These are phyloP conservation scores for Leccinum sublutescens DNA, from an alignment of 768 basidiomycete species.

Conservation along the genomic window DNA sequence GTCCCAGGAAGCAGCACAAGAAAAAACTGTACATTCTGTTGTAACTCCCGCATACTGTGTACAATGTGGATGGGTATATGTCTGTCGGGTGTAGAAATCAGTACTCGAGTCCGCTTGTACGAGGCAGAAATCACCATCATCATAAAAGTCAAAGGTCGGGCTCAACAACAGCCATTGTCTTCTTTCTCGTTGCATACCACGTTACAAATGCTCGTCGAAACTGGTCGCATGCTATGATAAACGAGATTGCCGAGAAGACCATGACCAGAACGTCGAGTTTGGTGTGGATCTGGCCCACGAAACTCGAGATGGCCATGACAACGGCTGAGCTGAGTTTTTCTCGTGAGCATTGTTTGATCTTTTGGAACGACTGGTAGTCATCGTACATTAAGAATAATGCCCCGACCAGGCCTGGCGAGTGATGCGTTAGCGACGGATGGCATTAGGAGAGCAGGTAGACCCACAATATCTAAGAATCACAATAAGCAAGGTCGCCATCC, in stretches of 20 bases:
- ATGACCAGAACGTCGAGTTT: constrained; percentile 16
- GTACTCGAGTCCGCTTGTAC: no score
- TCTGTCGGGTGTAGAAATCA: background rate
- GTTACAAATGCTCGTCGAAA: constrained; percentile 19
- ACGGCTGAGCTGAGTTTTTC: constrained; percentile 12
- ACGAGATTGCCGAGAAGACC: constrained; percentile 13
- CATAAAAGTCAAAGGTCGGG: background rate
- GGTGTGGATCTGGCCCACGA: constrained; percentile 12
- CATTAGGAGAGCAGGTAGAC: background rate
- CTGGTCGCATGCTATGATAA: constrained; percentile 21
- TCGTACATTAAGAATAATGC: constrained; percentile 21
- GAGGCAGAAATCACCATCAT: constrained; percentile 1
- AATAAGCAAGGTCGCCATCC: background rate
- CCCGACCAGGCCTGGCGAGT: constrained; percentile 18
- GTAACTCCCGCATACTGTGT: background rate
- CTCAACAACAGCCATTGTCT: constrained; percentile 4
- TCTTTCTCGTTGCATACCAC: constrained; percentile 16
- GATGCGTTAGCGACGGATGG: background rate
- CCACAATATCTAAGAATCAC: constrained; percentile 18
- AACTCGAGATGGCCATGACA: constrained; percentile 16
- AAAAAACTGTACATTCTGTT: background rate
- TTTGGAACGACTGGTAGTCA: background rate
- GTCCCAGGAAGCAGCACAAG: background rate
- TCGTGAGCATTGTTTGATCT: background rate
- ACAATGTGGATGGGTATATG: background rate